These are phyloP conservation scores for Rubia balearica DNA, from an alignment of 305 asterid genomes.

Conservation along the genomic window DNA sequence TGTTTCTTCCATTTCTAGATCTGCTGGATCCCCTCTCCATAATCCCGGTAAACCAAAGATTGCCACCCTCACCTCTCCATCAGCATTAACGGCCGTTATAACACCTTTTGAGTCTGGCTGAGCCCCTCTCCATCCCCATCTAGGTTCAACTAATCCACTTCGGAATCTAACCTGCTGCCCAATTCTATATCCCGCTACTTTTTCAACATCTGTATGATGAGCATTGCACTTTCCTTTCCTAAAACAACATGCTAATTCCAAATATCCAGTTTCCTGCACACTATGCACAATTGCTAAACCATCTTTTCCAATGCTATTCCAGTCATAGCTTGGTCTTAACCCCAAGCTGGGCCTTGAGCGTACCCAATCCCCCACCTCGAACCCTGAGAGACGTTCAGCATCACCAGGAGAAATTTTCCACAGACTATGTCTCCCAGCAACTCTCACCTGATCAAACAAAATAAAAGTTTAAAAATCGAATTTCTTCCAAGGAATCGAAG, in stretches of 20 bases:
- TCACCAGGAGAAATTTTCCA: constrained; percentile 98
- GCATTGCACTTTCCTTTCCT: constrained; percentile 62
- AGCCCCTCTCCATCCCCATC: constrained; percentile 99
- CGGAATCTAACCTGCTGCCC: constrained; percentile 85
- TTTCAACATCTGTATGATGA: constrained; percentile 79
- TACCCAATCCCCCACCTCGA: constrained; percentile 98
- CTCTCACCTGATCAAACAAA: constrained; percentile 47
- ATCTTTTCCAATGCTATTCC: constrained; percentile 87
- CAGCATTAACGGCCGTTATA: constrained; percentile 58
- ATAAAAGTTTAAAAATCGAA: constrained; percentile 4
- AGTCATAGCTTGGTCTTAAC: constrained; percentile 86
- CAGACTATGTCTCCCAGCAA: constrained; percentile 61
- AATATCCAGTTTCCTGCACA: constrained; percentile 76
- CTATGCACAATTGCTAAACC: constrained; percentile 82
- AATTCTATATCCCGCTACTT: constrained; percentile 61
- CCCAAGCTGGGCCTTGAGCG: constrained; percentile 81
- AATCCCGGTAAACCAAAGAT: constrained; percentile 60
- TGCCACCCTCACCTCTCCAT: constrained; percentile 76
- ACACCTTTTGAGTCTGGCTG: constrained; percentile 62
- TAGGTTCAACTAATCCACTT: constrained; percentile 63
- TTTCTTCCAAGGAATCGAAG: constrained; percentile 1
- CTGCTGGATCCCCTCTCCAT: constrained; percentile 93
- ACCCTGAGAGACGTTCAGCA: constrained; percentile 84
- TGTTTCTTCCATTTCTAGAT: constrained; percentile 56
- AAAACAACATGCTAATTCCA: constrained; percentile 88